Base-by-base conservation (phyloP, 2,329 filamentous ascomycete species). In the Aspergillus proliferans region DNA sequence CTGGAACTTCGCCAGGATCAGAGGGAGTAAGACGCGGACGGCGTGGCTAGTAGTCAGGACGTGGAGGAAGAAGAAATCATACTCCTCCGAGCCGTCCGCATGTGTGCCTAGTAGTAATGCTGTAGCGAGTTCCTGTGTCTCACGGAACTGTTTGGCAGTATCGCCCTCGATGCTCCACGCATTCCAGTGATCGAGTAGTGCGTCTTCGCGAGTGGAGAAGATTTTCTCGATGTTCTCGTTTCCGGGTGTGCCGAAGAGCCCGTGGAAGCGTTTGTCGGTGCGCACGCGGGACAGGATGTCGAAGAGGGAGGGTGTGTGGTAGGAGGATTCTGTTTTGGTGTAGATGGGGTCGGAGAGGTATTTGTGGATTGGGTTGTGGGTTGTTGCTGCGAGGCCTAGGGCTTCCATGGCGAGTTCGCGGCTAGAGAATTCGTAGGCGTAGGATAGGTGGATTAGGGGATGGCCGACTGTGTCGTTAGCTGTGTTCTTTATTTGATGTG, bases 361-460 rank as follows among this genome's bases (percentile, higher is more conserved):
- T 52, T 79, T 79, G 61, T 83, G 79, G 45, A 78, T 71, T 43
- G 73, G 69, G 53, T 73, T 74, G 63, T 84, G 81, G 62, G 77
- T 81, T 51, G 78, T 80, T 15, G 80, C 71, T 0, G 84, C 76
- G 52, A 95, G 76, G 0, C 82, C 83, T 0, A 98, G 77, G 1
- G 90, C 87, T 73, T 98, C 93, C 70, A 95, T 93, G 43, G 85
- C 91, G 18, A 97, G 67, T 55, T 94, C 92, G 50, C 85, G 86
- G 58, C 81, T 93, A 53, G 87, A 82, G 59, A 97, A 77, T 72
- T 98, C 92, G 63, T 86, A 92, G 8, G 90, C 93, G 65, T 95
- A 96, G n/a, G 84, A 91, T 2, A 98, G 78, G 62, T 97, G 93
- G 50, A 97, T 93, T n/a, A 97, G 75, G 1, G 92, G 88, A 61